Evolutionary conservation across 495 filamentous ascomycete genomes (phyloP).

Genomic region (Podospora pseudopauciseta): DNA sequence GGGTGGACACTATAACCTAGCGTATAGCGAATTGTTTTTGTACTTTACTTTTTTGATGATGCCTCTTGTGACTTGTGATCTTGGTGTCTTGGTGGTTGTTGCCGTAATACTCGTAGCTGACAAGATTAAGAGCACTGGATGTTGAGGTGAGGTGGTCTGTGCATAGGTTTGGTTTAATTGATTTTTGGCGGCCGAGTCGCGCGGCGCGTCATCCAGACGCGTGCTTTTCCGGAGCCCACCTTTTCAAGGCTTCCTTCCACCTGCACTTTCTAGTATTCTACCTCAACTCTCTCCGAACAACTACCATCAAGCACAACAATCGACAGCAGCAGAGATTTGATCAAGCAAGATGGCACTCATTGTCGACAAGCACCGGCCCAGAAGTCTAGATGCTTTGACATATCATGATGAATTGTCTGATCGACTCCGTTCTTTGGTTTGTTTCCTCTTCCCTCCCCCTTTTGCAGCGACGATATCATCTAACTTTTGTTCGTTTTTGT

Average conservation of each 20-base stretch:
- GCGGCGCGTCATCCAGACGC: conserved; percentile 25
- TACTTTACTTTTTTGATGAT: not conserved
- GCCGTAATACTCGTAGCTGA: not conserved
- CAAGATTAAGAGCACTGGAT: not conserved
- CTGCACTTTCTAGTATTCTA: not conserved
- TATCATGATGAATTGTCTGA: conserved; percentile 88
- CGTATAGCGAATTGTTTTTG: not conserved
- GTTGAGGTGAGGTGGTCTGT: not conserved
- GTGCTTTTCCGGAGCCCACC: conserved; percentile 7
- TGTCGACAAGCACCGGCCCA: conserved; percentile 92
- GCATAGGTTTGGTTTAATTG: conserved; percentile 21
- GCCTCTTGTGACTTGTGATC: not conserved
- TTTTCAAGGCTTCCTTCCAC: not conserved
- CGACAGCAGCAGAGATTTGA: not conserved
- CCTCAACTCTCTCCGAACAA: not conserved
- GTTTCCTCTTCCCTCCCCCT: conserved; percentile 21
- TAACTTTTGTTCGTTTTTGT: conserved; percentile 11
- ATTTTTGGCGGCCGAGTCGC: conserved; percentile 9
- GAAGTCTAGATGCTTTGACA: conserved; percentile 76
- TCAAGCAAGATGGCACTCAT: conserved; percentile 59
- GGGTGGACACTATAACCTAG: not conserved
- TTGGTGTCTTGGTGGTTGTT: not conserved
- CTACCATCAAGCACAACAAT: not conserved
- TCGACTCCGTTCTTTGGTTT: conserved; percentile 80
- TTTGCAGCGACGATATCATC: not conserved